phyloP scores from a whole-genome alignment of 1,284 basidiomycete species.

The Phylloporus sp. region DNA sequence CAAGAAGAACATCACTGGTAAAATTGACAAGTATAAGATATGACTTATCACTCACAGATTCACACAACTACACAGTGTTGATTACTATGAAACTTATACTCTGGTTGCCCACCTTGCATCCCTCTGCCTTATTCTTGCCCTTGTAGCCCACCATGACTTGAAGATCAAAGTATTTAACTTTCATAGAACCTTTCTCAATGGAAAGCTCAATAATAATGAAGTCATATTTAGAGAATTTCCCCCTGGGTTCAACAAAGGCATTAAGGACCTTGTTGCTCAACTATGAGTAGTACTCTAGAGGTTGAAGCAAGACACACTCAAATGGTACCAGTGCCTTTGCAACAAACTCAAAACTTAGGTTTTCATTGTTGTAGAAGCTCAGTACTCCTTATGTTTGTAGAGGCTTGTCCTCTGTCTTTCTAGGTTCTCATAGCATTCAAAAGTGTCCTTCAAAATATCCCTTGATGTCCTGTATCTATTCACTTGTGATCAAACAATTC shows the following conservation, averaged over 20 bases:
- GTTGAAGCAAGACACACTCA: background rate
- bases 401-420: no score
- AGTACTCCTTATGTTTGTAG: no score
- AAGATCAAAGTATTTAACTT: background rate
- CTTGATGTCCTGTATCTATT: no score
- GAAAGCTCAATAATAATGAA: background rate
- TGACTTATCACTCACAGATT: background rate
- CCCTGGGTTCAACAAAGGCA: background rate
- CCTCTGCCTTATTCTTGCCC: background rate
- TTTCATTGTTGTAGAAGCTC: no score
- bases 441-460: no score
- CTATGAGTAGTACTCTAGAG: background rate
- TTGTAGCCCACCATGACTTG: background rate
- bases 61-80: background rate
- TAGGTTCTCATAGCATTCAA: no score
- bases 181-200: background rate
- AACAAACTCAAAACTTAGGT: background rate
- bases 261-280: background rate
- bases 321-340: background rate
- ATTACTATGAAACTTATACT: background rate
- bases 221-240: background rate
- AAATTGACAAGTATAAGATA: background rate
- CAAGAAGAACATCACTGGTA: background rate
- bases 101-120: background rate
- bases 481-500: no score